These are phyloP conservation scores for Fusarium chaquense DNA, from an alignment of 2,329 filamentous ascomycete species.

Conservation along the genomic window DNA sequence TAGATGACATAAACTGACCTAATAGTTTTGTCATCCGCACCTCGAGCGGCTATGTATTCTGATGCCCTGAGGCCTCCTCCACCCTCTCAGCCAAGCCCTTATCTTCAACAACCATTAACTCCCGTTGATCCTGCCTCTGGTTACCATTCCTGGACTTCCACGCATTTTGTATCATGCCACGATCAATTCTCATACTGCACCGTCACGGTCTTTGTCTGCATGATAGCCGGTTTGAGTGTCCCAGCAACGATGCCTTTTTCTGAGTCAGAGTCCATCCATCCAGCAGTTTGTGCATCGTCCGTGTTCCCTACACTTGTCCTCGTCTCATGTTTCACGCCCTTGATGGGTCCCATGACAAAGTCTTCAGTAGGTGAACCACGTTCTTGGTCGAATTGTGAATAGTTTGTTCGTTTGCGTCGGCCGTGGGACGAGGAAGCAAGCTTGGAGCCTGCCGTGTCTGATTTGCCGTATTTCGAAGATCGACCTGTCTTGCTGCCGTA, in stretches of 20 bases:
- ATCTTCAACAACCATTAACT: no score
- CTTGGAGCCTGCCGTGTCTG: slow-evolving; percentile 24
- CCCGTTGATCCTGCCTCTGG: no score
- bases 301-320: slow-evolving; percentile 25
- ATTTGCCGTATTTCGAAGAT: slow-evolving; percentile 35
- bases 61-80: no score
- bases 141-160: neutral
- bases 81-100: no score
- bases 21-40: no score
- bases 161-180: neutral
- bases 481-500: slow-evolving; percentile 42
- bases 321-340: slow-evolving; percentile 20
- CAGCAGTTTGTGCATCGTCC: slow-evolving; percentile 29
- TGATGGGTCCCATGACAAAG: slow-evolving; percentile 24
- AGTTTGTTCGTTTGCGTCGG: slow-evolving; percentile 36
- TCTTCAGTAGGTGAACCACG: neutral
- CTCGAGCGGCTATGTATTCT: no score
- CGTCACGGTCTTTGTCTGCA: slow-evolving; percentile 43
- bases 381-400: slow-evolving; percentile 43
- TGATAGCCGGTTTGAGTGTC: slow-evolving; percentile 29
- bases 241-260: slow-evolving; percentile 37
- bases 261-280: slow-evolving; percentile 41
- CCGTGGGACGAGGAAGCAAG: slow-evolving; percentile 25
- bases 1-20: no score
- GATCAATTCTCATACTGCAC: slow-evolving; percentile 35